Base-by-base conservation (phyloP, 2,329 filamentous ascomycete species). In the Cryphonectria japonica region DNA sequence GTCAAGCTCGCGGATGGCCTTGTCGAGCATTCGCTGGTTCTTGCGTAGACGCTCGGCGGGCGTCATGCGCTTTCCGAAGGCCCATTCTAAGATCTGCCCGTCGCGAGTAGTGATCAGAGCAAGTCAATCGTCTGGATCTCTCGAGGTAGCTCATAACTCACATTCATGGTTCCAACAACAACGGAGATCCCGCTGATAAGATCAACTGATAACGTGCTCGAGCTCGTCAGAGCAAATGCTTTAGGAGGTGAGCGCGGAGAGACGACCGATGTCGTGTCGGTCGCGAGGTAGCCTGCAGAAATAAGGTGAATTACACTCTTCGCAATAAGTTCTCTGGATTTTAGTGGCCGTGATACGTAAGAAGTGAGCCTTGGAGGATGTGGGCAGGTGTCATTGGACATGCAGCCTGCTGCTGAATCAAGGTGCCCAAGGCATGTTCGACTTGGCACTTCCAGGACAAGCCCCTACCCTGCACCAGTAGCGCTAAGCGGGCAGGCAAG, bases 41-140 rank as follows among this genome's bases (percentile, higher is more conserved):
- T 95, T 95, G 82, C 93, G 91, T 81, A 95, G 86, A 81, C 93
- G 92, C 87, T 96, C 93, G 34, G 94, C 94, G 4, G 96, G 95
- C 86, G 96, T 99, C 89, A 98, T 97, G 83, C 96, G 96, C 89
- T 98, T 98, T 76, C 96, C 96, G 80, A 99, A 99, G 54, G 95
- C 95, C 95, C 96, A 99, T 89, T 99, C 96, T 73, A 99, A 89
- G 80, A 98, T 93, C 93, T 98, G 77, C n/a, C 39, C 52, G 52
- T 39, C 63, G 37, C 61, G 74, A 71, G 71, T 75, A 73, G 74
- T 64, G 66, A 65, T 78, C 73, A 79, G 76, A 13, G 16, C 37
- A 8, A 39, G 69, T 29, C 32, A 19, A 4, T 22, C 46, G 26
- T 19, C 37, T 6, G 26, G 37, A 4, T 50, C 34, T 46, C 22